Evolutionary conservation across 345 rosid genomes (phyloP).

Genomic region (Gossypium turneri): DNA sequence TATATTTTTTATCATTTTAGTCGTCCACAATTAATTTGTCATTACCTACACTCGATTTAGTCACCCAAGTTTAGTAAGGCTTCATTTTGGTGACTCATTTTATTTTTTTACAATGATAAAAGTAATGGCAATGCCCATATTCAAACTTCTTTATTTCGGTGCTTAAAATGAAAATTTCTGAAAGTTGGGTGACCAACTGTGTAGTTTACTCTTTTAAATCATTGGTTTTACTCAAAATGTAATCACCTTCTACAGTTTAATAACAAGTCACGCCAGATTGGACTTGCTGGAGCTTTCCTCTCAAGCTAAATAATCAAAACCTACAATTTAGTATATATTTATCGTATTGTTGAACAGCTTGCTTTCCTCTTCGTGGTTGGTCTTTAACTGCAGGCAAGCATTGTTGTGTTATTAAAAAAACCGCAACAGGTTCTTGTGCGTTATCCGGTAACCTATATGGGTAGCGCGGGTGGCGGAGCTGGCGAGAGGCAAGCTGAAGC

Average conservation of each 20-base stretch:
- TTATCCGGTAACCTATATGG: slow-evolving; percentile 31
- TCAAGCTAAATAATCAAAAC: neutral
- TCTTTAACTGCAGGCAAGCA: slow-evolving; percentile 52
- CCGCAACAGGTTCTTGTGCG: slow-evolving; percentile 48
- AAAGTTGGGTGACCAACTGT: too few relatives aligned
- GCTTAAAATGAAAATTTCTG: too few relatives aligned
- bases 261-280: neutral
- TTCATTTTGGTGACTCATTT: too few relatives aligned
- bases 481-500: slow-evolving; percentile 43
- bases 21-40: neutral
- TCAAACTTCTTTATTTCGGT: too few relatives aligned
- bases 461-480: slow-evolving; percentile 21
- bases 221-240: too few relatives aligned
- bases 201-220: too few relatives aligned
- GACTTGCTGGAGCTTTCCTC: too few relatives aligned
- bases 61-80: too few relatives aligned
- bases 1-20: neutral
- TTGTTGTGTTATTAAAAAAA: slow-evolving; percentile 61
- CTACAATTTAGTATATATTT: neutral
- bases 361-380: neutral
- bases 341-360: neutral
- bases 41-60: neutral
- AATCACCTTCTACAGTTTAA: neutral
- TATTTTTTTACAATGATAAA: too few relatives aligned
- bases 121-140: too few relatives aligned